Percentiles rank a stretch among this genome's conserved stretches.
phyloP scores from a whole-genome alignment of 2,329 filamentous ascomycete genomes.

The Alternaria conjuncta region DNA sequence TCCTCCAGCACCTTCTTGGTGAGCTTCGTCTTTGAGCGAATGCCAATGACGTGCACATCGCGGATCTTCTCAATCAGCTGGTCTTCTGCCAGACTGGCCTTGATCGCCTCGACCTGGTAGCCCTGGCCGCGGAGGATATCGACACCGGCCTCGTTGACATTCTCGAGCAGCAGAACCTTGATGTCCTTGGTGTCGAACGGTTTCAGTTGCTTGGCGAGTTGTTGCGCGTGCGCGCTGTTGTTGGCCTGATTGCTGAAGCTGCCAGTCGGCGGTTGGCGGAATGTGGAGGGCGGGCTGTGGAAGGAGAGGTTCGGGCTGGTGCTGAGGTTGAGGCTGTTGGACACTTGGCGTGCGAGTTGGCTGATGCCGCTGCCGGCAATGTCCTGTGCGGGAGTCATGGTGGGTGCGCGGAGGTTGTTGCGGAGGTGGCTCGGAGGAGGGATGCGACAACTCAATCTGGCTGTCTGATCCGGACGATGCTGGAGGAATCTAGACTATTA shows the following conservation, averaged over 20 bases:
- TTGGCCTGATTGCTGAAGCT: slow-evolving; percentile 35
- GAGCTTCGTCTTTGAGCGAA: slow-evolving; percentile 96
- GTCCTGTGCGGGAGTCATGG: slow-evolving; percentile 47
- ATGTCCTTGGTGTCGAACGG: slow-evolving; percentile 96
- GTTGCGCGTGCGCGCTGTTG: slow-evolving; percentile 41
- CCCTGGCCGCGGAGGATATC: slow-evolving; percentile 84
- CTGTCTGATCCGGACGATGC: slow-evolving; percentile 17
- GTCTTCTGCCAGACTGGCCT: slow-evolving; percentile 88
- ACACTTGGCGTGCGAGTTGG: slow-evolving; percentile 54
- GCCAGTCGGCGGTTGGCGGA: slow-evolving; percentile 47
- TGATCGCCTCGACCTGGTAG: slow-evolving; percentile 93
- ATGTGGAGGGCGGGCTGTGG: slow-evolving; percentile 72
- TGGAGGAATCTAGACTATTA: slow-evolving; percentile 4
- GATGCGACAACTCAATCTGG: slow-evolving; percentile 27
- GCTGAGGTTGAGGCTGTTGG: slow-evolving; percentile 71
- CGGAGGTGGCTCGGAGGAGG: slow-evolving; percentile 23
- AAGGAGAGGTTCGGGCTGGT: slow-evolving; percentile 78
- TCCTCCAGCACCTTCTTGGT: slow-evolving; percentile 82
- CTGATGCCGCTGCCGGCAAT: slow-evolving; percentile 41
- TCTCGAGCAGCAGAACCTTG: slow-evolving; percentile 94
- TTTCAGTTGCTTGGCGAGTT: slow-evolving; percentile 76
- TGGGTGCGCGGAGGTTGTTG: slow-evolving; percentile 29
- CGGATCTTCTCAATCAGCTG: slow-evolving; percentile 98
- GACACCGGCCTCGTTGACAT: slow-evolving; percentile 89
- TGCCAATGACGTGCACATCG: slow-evolving; percentile 96